phyloP scores from a whole-genome alignment of 164 flowering plant genomes.

The Piper betle region DNA sequence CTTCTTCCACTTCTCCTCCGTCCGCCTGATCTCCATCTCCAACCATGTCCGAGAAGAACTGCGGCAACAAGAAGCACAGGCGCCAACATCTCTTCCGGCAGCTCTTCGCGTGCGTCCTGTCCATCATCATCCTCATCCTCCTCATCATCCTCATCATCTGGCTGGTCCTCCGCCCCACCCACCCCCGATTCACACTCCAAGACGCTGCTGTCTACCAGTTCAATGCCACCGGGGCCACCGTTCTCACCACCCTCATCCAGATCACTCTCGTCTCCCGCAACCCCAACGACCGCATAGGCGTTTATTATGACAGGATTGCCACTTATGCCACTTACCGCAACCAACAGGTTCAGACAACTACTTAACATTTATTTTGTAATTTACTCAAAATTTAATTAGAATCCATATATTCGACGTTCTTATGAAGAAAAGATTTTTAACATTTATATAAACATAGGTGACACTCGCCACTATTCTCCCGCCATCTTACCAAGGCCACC shows the following conservation, averaged over 20 bases:
- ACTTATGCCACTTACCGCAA: conserved; percentile 6
- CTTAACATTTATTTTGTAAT: no score
- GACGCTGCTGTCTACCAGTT: conserved; percentile 7
- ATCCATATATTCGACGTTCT: no score
- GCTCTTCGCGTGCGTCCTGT: not conserved
- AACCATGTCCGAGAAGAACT: conserved; percentile 2
- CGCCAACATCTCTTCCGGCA: conserved; percentile 2
- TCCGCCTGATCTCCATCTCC: not conserved
- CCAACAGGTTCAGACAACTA: not conserved
- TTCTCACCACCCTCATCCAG: conserved; percentile 5
- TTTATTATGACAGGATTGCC: conserved; percentile 8
- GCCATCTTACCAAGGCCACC: conserved; percentile 3
- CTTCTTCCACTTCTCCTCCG: not conserved
- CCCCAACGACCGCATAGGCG: not conserved
- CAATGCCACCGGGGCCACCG: not conserved
- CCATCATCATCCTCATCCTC: conserved; percentile 3
- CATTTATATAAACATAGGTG: conserved; percentile 2
- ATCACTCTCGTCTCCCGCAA: not conserved
- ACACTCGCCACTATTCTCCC: conserved; percentile 4
- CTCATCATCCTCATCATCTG: not conserved
- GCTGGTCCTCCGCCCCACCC: no score
- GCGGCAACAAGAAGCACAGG: conserved; percentile 5
- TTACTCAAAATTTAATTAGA: no score
- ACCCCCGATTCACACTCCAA: conserved; percentile 5
- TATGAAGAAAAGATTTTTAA: no score